A percentile compares a stretch with the other conserved stretches of the same genome.
phyloP scores from a whole-genome alignment of 441 rosid genomes.

The Populus tomentosa region DNA sequence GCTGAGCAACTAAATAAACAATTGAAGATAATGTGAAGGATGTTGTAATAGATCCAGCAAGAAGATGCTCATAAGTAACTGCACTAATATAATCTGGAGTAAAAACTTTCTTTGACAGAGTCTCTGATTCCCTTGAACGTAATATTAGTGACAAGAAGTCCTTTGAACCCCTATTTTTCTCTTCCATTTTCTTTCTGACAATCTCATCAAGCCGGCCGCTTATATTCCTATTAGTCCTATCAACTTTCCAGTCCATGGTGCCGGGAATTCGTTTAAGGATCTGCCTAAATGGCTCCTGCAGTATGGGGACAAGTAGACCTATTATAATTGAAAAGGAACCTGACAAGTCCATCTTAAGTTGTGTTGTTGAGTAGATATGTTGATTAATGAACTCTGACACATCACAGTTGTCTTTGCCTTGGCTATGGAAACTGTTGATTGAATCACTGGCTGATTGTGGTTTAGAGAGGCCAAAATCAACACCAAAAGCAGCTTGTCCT shows the following conservation, averaged over 20 bases:
- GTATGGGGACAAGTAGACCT: constrained; percentile 73
- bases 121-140: constrained; percentile 63
- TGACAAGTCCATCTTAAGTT: constrained; percentile 91
- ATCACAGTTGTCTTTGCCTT: constrained; percentile 26
- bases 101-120: constrained; percentile 42
- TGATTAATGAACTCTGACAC: constrained; percentile 72
- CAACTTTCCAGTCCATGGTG: constrained; percentile 85
- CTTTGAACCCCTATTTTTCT: constrained; percentile 46
- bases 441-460: constrained; percentile 28
- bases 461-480: constrained; percentile 70
- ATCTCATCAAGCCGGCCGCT: constrained; percentile 66
- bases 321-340: constrained; percentile 79
- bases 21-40: constrained; percentile 71
- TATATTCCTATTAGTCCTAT: constrained; percentile 52
- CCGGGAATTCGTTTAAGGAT: constrained; percentile 79
- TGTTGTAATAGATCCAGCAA: constrained; percentile 91
- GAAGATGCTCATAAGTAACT: constrained; percentile 85
- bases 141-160: constrained; percentile 76
- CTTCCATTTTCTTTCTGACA: constrained; percentile 59
- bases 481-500: constrained; percentile 94
- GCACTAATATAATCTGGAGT: constrained; percentile 75
- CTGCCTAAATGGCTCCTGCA: constrained; percentile 89
- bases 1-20: constrained; percentile 69
- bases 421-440: background rate
- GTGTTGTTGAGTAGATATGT: constrained; percentile 90